Evolutionary conservation across 176 grass and related monocot species (phyloP).

Genomic region (Echinochloa phyllopogon): DNA sequence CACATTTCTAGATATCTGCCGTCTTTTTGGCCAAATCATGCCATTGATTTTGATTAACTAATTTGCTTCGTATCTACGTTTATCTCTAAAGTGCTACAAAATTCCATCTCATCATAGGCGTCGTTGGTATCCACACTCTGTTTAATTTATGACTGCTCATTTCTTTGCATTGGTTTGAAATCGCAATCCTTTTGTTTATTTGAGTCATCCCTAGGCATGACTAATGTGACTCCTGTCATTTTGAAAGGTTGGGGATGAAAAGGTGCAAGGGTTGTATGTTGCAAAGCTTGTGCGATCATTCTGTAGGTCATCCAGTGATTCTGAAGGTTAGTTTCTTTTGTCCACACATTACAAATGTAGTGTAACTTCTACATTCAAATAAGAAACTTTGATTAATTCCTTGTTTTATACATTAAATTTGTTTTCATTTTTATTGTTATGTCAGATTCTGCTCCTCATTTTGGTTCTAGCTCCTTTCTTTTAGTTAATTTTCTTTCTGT

Average conservation of each 20-base stretch:
- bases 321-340: constrained; percentile 58
- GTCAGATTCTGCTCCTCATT: background rate
- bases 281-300: constrained; percentile 90
- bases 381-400: background rate
- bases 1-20: background rate
- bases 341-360: constrained; percentile 15
- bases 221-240: constrained; percentile 27
- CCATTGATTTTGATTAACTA: background rate
- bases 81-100: background rate
- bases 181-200: constrained; percentile 3
- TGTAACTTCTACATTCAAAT: background rate
- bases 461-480: background rate
- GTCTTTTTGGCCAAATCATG: background rate
- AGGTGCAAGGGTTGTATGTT: constrained; percentile 88
- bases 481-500: background rate
- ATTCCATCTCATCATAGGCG: background rate
- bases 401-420: background rate
- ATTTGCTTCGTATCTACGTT: background rate
- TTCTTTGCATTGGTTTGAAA: background rate
- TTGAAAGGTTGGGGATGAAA: constrained; percentile 88
- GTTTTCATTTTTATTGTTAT: background rate
- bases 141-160: constrained; percentile 5
- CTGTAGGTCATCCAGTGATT: constrained; percentile 73
- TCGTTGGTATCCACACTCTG: background rate
- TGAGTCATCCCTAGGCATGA: constrained; percentile 20